Conservation (phyloP, 805 yeast genomes). For the Clavispora phyllophila region DNA sequence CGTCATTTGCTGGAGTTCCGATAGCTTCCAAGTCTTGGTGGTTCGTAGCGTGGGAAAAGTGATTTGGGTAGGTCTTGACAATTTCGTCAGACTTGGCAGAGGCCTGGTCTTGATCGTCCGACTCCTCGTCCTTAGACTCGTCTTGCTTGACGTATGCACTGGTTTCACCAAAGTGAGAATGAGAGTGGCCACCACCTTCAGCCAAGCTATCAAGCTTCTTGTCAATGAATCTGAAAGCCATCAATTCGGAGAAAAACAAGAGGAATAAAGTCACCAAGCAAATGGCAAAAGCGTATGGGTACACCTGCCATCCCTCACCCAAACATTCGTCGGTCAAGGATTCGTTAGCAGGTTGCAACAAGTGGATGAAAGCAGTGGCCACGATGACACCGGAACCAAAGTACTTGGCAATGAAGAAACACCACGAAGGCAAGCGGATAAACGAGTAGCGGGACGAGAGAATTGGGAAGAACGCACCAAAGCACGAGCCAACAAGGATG, state of each 20-base stretch:
- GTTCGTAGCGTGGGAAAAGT: constrained; percentile 39
- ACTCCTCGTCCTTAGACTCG: constrained; percentile 12
- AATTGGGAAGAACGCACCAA: constrained; percentile 61
- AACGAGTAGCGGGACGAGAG: constrained; percentile 55
- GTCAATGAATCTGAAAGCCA: constrained; percentile 45
- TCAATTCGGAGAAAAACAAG: constrained; percentile 49
- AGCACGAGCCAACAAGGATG: constrained; percentile 45
- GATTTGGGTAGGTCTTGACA: constrained; percentile 29
- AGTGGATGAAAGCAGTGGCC: constrained; percentile 76
- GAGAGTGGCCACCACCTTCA: constrained; percentile 34
- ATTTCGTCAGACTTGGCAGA: constrained; percentile 13
- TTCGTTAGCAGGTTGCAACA: constrained; percentile 65
- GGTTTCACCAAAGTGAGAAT: constrained; percentile 52
- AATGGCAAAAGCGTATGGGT: constrained; percentile 54
- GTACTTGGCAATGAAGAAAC: constrained; percentile 64
- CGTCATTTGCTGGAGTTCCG: constrained; percentile 30
- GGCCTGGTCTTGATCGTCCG: constrained; percentile 6
- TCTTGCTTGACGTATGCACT: constrained; percentile 25
- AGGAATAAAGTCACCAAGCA: constrained; percentile 45
- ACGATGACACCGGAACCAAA: constrained; percentile 84
- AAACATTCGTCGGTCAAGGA: constrained; percentile 53
- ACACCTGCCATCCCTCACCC: constrained; percentile 50
- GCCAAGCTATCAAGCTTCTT: constrained; percentile 21
- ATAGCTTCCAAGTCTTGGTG: constrained; percentile 42
- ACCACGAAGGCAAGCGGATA: constrained; percentile 54